Evolutionary conservation across 2,329 filamentous ascomycete species (phyloP), one percentile per base, ranked within the genome.

Genomic region (Phialophora expanda): DNA sequence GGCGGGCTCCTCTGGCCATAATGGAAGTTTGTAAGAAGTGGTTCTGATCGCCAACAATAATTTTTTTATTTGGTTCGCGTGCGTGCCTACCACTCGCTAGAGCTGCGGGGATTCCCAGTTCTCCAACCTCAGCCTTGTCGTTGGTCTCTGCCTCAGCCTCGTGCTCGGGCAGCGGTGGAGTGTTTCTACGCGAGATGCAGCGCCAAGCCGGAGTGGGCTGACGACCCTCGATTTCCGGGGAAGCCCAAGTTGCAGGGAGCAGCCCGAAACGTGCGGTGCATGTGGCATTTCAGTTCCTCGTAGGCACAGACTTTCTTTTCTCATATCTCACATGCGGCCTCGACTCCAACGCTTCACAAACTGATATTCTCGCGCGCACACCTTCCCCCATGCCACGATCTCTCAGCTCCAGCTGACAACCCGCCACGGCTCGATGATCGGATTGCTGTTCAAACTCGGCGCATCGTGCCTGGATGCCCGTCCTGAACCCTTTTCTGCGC

Each of bases 401-500:
- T 38, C 34, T 62, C 64, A 58, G 64, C 58, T 28, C 26, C 41
- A 32, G 53, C 58, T 61, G 58, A 62, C 32, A 4, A 58, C 55
- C 30, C 50, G 32, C 32, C 14, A 59, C 66, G 69, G 58, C 64
- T 67, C 64, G 62, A 68, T 68, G 67, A 69, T 58, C 38, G 56
- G 58, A 61, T 44, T 44, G 38, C 48, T 66, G 58, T 56, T 38
- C 62, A 24, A 44, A 34, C 44, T 66, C 68, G 71, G 71, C 71
- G 65, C 66, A 70, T 69, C 67, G 66, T 68, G 73, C 71, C 84
- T 90, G 90, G 88, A 97, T 97, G 93, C 93, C 93, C 89, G 92
- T 95, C 84, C 86, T 98, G 89, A 99, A 99, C 83, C 95, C 95
- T 79, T 98, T 97, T 82, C 86, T 99, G 80, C 90, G 91, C 85